These are phyloP conservation scores for Cucurbita argyrosperma DNA, from an alignment of 306 rosid species.

Conservation along the genomic window DNA sequence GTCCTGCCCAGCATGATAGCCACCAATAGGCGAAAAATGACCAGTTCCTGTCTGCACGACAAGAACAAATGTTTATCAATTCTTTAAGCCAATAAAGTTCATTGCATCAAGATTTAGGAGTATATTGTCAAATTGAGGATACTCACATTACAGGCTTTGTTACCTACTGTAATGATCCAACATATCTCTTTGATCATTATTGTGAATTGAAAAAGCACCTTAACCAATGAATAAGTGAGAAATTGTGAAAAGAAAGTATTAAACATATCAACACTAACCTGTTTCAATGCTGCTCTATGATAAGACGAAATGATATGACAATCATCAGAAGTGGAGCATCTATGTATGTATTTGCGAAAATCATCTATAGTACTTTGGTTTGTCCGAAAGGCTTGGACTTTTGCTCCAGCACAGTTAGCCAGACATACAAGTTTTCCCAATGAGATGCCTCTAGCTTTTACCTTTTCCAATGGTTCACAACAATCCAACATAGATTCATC, in stretches of 20 bases:
- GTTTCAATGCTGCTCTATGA: constrained; percentile 60
- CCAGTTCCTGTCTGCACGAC: constrained; percentile 70
- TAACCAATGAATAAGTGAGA: background rate
- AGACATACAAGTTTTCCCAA: constrained; percentile 77
- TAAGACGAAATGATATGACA: constrained; percentile 78
- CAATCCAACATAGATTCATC: constrained; percentile 97
- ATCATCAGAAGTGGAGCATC: constrained; percentile 57
- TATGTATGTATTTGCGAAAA: constrained; percentile 48
- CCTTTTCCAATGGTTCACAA: constrained; percentile 75
- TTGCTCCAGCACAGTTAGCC: constrained; percentile 96
- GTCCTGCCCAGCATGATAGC: constrained; percentile 68
- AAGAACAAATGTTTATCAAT: background rate
- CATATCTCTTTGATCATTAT: background rate
- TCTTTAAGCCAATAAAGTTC: background rate
- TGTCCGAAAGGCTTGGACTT: constrained; percentile 75
- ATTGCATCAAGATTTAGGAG: background rate
- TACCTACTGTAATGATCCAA: background rate
- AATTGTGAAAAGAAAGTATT: background rate
- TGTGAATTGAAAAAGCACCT: background rate
- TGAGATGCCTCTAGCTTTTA: constrained; percentile 70
- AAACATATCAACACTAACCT: constrained; percentile 24
- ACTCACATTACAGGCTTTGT: background rate
- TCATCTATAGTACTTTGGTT: constrained; percentile 42
- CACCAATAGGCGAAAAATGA: constrained; percentile 97
- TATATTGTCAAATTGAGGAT: background rate